These are phyloP conservation scores for Neocatenulostroma microsporum DNA, from an alignment of 2,329 filamentous ascomycete genomes.

Conservation along the genomic window DNA sequence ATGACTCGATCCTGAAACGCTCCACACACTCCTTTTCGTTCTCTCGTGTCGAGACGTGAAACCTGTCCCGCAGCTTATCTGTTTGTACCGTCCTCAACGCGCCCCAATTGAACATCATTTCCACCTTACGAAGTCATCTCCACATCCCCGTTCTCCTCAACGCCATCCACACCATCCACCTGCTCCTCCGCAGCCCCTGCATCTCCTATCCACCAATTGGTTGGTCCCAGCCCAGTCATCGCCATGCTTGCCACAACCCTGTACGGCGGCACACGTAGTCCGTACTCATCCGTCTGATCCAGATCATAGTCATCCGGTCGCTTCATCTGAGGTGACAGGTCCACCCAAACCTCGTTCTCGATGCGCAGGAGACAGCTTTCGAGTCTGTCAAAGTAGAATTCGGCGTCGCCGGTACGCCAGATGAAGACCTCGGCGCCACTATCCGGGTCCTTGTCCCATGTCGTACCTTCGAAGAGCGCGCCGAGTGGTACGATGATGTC, in stretches of 20 bases:
- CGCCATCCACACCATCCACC: conserved; percentile 1
- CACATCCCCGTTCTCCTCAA: neutral
- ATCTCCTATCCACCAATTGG: conserved; percentile 39
- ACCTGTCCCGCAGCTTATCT: no score
- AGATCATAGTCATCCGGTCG: conserved; percentile 36
- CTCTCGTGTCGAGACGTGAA: no score
- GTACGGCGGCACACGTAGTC: conserved; percentile 62
- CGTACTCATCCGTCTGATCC: conserved; percentile 44
- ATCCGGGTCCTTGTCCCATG: conserved; percentile 20
- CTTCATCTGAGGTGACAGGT: conserved; percentile 77
- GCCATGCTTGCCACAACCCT: conserved; percentile 49
- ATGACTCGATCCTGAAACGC: no score
- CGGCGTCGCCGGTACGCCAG: conserved; percentile 59
- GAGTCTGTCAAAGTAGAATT: conserved; percentile 80
- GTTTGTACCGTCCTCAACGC: neutral
- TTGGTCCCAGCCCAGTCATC: conserved; percentile 40
- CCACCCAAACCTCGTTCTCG: conserved; percentile 82
- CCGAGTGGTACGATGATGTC: conserved; percentile 73
- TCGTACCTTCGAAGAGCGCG: conserved; percentile 64
- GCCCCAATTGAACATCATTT: neutral
- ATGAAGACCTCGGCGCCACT: conserved; percentile 59
- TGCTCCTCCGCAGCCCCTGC: conserved; percentile 7
- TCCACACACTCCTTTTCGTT: no score
- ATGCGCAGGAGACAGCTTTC: conserved; percentile 83
- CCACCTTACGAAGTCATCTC: conserved; percentile 1